Evolutionary conservation across 202 grass and related monocot genomes (phyloP).

Genomic region (Musa balbisiana): DNA sequence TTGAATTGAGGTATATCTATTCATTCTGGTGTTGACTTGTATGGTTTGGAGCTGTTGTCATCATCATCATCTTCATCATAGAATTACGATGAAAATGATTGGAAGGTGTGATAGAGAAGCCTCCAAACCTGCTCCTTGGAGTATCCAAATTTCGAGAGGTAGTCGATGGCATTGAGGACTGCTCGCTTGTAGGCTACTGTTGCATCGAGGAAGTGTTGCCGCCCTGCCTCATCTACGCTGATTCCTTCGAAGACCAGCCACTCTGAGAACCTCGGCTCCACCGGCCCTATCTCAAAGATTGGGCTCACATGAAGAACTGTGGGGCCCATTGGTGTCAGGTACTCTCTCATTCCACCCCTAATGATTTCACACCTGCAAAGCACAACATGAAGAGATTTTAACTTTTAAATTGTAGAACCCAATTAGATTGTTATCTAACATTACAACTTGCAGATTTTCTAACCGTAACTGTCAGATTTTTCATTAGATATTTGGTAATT

Average conservation of each 20-base stretch:
- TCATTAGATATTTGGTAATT: neutral
- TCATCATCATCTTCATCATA: neutral
- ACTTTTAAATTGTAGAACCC: neutral
- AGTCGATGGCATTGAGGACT: slow-evolving; percentile 84
- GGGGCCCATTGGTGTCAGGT: slow-evolving; percentile 75
- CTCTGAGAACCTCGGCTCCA: slow-evolving; percentile 70
- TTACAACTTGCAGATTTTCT: no score
- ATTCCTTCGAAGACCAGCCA: slow-evolving; percentile 96
- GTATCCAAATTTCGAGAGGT: slow-evolving; percentile 75
- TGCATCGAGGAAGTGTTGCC: slow-evolving; percentile 83
- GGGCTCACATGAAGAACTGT: slow-evolving; percentile 74
- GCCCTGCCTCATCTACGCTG: slow-evolving; percentile 77
- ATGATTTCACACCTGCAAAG: slow-evolving; percentile 80
- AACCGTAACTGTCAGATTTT: no score
- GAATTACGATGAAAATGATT: neutral
- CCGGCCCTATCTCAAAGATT: slow-evolving; percentile 88
- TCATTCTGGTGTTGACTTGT: neutral
- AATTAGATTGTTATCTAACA: slow-evolving; percentile 2
- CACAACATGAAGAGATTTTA: no score
- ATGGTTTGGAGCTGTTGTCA: neutral
- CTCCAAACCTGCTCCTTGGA: slow-evolving; percentile 80
- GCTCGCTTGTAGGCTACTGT: slow-evolving; percentile 83
- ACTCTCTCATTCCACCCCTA: slow-evolving; percentile 85
- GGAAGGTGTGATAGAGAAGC: neutral
- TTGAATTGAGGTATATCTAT: neutral